These are phyloP conservation scores for Trichoderma erinaceum DNA, from an alignment of 495 filamentous ascomycete species.

Conservation along the genomic window DNA sequence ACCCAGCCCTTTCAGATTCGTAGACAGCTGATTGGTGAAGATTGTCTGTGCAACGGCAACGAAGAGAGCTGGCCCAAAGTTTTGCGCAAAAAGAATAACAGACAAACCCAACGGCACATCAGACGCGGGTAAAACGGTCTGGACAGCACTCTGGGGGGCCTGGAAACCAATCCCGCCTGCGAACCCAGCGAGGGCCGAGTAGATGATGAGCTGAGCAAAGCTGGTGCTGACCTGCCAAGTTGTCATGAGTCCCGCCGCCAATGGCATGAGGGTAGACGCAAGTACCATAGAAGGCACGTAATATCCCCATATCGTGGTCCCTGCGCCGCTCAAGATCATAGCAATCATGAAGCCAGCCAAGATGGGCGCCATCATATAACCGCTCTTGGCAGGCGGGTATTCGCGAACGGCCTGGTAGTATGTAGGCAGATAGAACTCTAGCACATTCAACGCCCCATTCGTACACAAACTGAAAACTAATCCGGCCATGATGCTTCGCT, in stretches of 20 bases:
- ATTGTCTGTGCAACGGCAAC: conserved; percentile 48
- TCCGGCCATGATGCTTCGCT: too few relatives aligned
- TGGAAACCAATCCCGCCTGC: conserved; percentile 59
- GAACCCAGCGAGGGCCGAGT: conserved; percentile 52
- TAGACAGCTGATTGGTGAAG: conserved; percentile 22
- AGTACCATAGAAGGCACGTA: conserved; percentile 51
- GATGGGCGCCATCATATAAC: too few relatives aligned
- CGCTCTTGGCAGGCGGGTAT: too few relatives aligned
- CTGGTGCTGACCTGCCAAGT: conserved; percentile 43
- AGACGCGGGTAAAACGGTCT: conserved; percentile 41
- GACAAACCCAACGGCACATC: conserved; percentile 52
- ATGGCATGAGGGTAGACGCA: conserved; percentile 42
- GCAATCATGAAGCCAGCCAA: too few relatives aligned
- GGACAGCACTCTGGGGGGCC: conserved; percentile 46
- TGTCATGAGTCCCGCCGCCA: conserved; percentile 51
- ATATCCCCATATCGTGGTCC: conserved; percentile 47
- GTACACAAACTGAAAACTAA: too few relatives aligned
- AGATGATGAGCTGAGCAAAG: conserved; percentile 50
- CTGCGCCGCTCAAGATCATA: conserved; percentile 12
- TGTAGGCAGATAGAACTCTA: too few relatives aligned
- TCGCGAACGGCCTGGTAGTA: too few relatives aligned
- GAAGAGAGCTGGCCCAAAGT: conserved; percentile 55
- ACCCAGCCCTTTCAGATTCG: not conserved
- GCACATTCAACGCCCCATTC: too few relatives aligned
- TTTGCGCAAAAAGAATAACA: conserved; percentile 52